phyloP scores from a whole-genome alignment of 2,329 filamentous ascomycete genomes.

The Neofusicoccum sp. region DNA sequence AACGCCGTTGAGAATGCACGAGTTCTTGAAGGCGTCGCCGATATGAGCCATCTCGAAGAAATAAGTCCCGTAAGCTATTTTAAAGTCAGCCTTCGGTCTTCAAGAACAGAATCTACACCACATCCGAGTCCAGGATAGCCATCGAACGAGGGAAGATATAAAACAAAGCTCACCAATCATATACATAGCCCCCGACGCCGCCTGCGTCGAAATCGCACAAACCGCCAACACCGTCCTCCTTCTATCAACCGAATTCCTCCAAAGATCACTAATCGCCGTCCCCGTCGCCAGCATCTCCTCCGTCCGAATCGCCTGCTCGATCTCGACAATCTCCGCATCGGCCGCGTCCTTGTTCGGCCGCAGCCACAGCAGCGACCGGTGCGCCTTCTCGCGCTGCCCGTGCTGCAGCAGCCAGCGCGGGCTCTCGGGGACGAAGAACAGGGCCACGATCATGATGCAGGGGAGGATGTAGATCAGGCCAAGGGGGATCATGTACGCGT shows the following conservation, averaged over 20 bases:
- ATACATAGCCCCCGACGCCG: constrained; percentile 56
- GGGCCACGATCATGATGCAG: constrained; percentile 43
- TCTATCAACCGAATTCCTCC: constrained; percentile 53
- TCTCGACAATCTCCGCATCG: constrained; percentile 27
- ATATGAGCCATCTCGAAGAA: constrained; percentile 36
- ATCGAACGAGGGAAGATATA: neutral
- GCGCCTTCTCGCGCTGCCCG: constrained; percentile 24
- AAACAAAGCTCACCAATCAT: constrained; percentile 25
- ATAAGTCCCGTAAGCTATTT: constrained; percentile 32
- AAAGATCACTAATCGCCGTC: constrained; percentile 51
- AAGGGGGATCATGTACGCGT: constrained; percentile 48
- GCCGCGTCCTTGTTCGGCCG: constrained; percentile 26
- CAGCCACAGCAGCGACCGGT: constrained; percentile 29
- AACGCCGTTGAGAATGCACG: constrained; percentile 55
- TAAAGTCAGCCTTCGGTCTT: neutral
- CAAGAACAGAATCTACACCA: fast-evolving
- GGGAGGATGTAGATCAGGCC: constrained; percentile 56
- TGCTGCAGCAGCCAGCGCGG: constrained; percentile 46
- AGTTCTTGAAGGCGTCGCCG: constrained; percentile 52
- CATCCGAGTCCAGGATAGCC: too few relatives aligned
- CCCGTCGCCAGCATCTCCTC: constrained; percentile 50
- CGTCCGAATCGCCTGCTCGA: constrained; percentile 29
- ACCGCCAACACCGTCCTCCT: constrained; percentile 51
- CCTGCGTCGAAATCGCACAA: constrained; percentile 50
- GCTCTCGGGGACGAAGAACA: constrained; percentile 34